Base-by-base conservation (phyloP, 2,329 filamentous ascomycete species). In the Trichothecium roseum region DNA sequence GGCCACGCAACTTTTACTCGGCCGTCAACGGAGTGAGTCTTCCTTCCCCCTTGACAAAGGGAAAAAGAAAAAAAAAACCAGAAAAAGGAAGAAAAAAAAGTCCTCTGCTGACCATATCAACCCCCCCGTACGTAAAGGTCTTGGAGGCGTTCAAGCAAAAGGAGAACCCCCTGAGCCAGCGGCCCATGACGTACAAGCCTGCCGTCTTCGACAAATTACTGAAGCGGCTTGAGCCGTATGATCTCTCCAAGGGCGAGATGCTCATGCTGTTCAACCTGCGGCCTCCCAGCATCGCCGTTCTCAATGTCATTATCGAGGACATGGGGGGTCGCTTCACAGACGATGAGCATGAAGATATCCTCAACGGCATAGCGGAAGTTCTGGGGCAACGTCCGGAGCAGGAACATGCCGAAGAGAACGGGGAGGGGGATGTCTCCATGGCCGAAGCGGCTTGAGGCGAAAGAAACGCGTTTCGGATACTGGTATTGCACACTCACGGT, bases 221-320 rank as follows among this genome's bases (percentile, higher is more conserved):
- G 28, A 57, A 70, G 47, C 63, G 59, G 17, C 59, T 83, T 34
- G 64, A 66, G 9, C 62, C 61, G 1, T 80, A 69, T 53, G 66
- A 74, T 31, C 64, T 83, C 37, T 72, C 73, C 56, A 83, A 83
- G 60, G 74, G 74, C 36, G 79, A 83, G 55, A 58, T 79, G 37
- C 60, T 83, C 49, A 80, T 81, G 72, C 70, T 83, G 32, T 53
- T 82, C 45, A 83, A 84, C 50, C 57, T 80, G 30, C 68, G 78
- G 9, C 79, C 79, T 0, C 63, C 64, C 16, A 71, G 64, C 18
- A 60, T 67, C 20, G 68, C 69, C 4, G 66, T 69, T 31, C 61
- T 84, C 44, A 78, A 78, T 47, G 72, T 72, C 13, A 63, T 81
- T 34, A 62, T 84, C 24, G 77, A 84, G 54, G 76, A 83, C 43